Percentiles rank a stretch among this genome's conserved stretches.
These are phyloP conservation scores for Candida silvatica DNA, from an alignment of 805 yeast genomes.

Conservation along the genomic window DNA sequence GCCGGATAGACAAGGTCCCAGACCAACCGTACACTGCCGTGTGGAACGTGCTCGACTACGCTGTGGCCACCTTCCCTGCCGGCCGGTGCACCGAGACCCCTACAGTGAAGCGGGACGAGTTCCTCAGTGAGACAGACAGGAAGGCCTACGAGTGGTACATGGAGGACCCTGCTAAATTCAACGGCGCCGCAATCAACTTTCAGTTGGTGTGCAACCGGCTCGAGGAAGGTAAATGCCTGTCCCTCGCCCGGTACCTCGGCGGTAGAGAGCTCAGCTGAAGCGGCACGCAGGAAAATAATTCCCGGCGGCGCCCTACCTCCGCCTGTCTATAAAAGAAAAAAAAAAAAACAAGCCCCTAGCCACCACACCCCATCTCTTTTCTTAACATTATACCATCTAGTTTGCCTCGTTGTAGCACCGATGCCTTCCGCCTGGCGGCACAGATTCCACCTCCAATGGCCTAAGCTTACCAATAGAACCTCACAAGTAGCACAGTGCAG, in stretches of 20 bases:
- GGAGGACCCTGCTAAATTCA: slow-evolving; percentile 30
- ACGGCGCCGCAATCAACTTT: slow-evolving; percentile 45
- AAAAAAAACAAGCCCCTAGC: too few relatives aligned
- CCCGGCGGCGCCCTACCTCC: too few relatives aligned
- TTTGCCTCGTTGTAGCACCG: too few relatives aligned
- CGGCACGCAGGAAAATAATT: too few relatives aligned
- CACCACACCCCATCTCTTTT: too few relatives aligned
- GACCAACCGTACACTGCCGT: slow-evolving; percentile 36
- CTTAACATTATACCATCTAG: too few relatives aligned
- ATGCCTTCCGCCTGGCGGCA: too few relatives aligned
- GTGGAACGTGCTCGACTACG: slow-evolving; percentile 43
- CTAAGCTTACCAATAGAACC: too few relatives aligned
- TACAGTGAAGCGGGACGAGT: slow-evolving; percentile 25
- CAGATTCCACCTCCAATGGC: too few relatives aligned
- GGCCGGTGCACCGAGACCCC: slow-evolving; percentile 30
- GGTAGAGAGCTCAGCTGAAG: too few relatives aligned
- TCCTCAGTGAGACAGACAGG: slow-evolving; percentile 27
- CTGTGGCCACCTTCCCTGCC: slow-evolving; percentile 35
- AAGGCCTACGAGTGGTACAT: slow-evolving; percentile 31
- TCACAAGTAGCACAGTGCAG: too few relatives aligned
- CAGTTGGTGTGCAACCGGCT: slow-evolving; percentile 48
- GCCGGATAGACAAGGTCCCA: slow-evolving; percentile 24
- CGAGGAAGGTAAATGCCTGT: slow-evolving; percentile 50
- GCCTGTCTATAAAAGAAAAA: too few relatives aligned
- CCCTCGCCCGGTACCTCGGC: slow-evolving; percentile 12